Evolutionary conservation across 345 rosid species (phyloP), one percentile per base, ranked within the genome.

Genomic region (Raphanus sativus): DNA sequence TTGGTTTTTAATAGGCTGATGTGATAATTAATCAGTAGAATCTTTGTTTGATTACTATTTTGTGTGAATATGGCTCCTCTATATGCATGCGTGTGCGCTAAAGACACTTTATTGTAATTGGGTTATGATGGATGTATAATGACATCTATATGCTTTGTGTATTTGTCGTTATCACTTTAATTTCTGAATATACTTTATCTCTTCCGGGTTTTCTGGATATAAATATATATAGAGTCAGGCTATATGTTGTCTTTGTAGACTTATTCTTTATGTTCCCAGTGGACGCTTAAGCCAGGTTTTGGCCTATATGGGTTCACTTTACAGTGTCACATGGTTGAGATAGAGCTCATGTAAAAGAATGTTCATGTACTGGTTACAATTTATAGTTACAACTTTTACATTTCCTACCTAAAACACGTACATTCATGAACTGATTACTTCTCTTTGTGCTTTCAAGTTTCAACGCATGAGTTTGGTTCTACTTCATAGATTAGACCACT

Each of bases 81-180:
- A 40, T 77, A 64, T 54, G 66, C 71, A 77, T 77, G 76, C 76
- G 67, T 77, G 76, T 70, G 76, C 6, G 59, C 7, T 64, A 65
- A 66, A 65, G 73, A 32, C 34, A 65, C 68, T 78, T 78, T 72
- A 66, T 72, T 72, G 81, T 78, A 59, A 78, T 78, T 78, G 77
- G 45, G 61, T 66, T 65, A 71, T 78, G 55, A 65, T 78, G 72
- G 15, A 24, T 71, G 34, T 45, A 72, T 72, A 72, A 62, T 68
- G 79, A 77, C 75, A 77, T 70, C n/a, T 28, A 34, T 55, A 8
- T 64, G 66, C 75, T 59, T 66, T 72, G 45, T 72, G 63, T 55
- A 26, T 32, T 71, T 71, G 77, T 77, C 76, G 55, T 58, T 71
- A 38, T 71, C 62, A 58, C 62, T 77, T 65, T 71, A n/a, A n/a